A percentile compares a stretch with the other conserved stretches of the same genome.
These are phyloP conservation scores for Chlamydomonas sp. DNA, from an alignment of 139 green algal genomes.

Conservation along the genomic window DNA sequence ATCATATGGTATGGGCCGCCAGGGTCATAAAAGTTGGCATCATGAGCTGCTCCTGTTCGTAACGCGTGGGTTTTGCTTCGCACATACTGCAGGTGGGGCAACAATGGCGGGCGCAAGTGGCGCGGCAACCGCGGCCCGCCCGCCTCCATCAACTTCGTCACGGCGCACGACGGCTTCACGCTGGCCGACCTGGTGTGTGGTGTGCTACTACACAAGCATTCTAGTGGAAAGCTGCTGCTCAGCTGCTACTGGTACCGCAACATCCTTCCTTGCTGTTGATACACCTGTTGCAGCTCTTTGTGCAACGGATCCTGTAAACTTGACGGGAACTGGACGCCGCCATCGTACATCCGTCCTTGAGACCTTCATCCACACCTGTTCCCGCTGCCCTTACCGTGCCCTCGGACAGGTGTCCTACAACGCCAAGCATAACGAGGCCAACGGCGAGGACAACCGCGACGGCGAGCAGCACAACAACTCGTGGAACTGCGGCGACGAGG, in stretches of 20 bases:
- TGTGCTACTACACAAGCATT: neutral
- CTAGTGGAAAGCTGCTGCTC: neutral
- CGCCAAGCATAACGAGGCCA: conserved; percentile 96
- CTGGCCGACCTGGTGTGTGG: conserved; percentile 86
- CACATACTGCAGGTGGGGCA: conserved; percentile 74
- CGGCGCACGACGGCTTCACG: conserved; percentile 97
- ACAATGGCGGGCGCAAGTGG: conserved; percentile 83
- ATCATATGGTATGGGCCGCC: no score
- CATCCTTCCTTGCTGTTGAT: neutral
- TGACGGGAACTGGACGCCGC: neutral
- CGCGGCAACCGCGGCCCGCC: conserved; percentile 75
- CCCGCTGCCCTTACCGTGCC: neutral
- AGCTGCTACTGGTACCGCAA: neutral
- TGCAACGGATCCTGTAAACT: no score
- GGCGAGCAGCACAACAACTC: conserved; percentile 96
- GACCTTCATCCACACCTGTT: neutral
- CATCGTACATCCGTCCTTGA: neutral
- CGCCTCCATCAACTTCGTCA: conserved; percentile 97
- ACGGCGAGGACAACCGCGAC: conserved; percentile 87
- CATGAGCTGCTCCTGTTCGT: no score
- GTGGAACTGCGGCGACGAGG: conserved; percentile 98
- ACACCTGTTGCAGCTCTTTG: neutral
- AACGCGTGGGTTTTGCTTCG: no score
- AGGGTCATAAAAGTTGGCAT: no score
- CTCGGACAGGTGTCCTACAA: conserved; percentile 84